Conservation (phyloP, 2,329 filamentous ascomycete species). For the Apiospora aurea region DNA sequence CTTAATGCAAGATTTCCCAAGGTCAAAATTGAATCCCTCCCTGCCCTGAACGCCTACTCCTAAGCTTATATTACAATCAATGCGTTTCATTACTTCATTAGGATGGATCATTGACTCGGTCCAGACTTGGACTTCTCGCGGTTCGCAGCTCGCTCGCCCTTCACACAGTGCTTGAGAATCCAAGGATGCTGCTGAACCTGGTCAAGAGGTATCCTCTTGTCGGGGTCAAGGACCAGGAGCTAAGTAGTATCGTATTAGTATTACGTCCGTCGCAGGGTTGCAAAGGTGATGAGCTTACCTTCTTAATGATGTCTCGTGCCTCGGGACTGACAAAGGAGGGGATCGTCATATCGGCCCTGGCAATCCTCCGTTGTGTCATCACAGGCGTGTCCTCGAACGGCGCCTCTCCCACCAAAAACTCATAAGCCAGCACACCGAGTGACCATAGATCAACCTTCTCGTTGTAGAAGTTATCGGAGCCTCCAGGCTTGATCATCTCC, state of each 20-base stretch:
- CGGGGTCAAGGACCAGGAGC: conserved; percentile 90
- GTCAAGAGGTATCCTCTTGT: conserved; percentile 89
- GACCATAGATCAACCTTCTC: conserved; percentile 98
- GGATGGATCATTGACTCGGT: conserved; percentile 26
- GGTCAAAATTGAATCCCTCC: not conserved
- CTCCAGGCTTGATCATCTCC: conserved; percentile 90
- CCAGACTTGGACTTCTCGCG: conserved; percentile 52
- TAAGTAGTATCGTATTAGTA: conserved; percentile 44
- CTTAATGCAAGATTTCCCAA: conserved; percentile 35
- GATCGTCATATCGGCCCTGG: conserved; percentile 88
- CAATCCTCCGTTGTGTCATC: conserved; percentile 93
- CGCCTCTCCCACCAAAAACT: conserved; percentile 94
- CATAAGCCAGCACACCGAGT: conserved; percentile 92
- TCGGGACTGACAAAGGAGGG: conserved; percentile 90
- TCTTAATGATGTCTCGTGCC: conserved; percentile 91
- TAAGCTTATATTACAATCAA: conserved; percentile 19
- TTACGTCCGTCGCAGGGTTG: no score
- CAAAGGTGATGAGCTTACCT: conserved; percentile 58
- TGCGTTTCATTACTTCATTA: conserved; percentile 33
- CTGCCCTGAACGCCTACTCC: conserved; percentile 30
- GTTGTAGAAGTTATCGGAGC: conserved; percentile 85
- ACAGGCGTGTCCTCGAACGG: conserved; percentile 95
- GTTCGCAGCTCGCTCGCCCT: conserved; percentile 61
- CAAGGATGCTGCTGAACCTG: conserved; percentile 91
- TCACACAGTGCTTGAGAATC: conserved; percentile 94